Percentiles rank a stretch among this genome's conserved stretches.
phyloP scores from a whole-genome alignment of 108 stramenopile genomes.

The Mediolabrus comicus region DNA sequence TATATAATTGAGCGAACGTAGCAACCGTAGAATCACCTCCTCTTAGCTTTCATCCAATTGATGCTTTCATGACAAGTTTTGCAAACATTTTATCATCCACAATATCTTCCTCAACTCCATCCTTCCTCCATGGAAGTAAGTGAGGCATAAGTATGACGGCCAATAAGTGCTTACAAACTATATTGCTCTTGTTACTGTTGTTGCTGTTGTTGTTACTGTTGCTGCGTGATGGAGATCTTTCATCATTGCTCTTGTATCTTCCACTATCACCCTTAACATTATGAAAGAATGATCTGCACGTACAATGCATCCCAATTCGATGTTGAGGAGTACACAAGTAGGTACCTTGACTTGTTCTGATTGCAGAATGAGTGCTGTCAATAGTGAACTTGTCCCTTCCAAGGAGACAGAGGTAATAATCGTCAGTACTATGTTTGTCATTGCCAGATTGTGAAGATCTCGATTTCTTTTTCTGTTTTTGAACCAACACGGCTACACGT shows the following conservation, averaged over 20 bases:
- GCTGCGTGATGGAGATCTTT: not conserved
- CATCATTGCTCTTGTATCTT: not conserved
- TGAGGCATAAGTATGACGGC: conserved; percentile 44
- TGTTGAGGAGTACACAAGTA: not conserved
- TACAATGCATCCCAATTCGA: conserved; percentile 33
- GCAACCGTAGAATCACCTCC: no score
- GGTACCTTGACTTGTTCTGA: not conserved
- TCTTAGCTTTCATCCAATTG: conserved; percentile 14
- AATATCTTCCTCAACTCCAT: conserved; percentile 5
- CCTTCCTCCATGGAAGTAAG: conserved; percentile 31
- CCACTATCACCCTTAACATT: conserved; percentile 18
- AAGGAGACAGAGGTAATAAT: conserved; percentile 37
- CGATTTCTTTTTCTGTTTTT: conserved; percentile 14
- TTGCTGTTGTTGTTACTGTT: not conserved
- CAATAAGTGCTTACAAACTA: conserved; percentile 38
- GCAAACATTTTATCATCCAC: conserved; percentile 38
- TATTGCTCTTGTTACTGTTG: not conserved
- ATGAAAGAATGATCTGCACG: conserved; percentile 36
- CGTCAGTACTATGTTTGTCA: not conserved
- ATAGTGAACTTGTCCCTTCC: conserved; percentile 8
- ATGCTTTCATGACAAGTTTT: conserved; percentile 22
- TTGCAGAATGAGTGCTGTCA: not conserved
- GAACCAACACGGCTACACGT: conserved; percentile 21
- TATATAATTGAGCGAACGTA: no score
- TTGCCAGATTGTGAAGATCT: not conserved